phyloP scores from a whole-genome alignment of 345 rosid species.

The Rhodomyrtus tomentosa region DNA sequence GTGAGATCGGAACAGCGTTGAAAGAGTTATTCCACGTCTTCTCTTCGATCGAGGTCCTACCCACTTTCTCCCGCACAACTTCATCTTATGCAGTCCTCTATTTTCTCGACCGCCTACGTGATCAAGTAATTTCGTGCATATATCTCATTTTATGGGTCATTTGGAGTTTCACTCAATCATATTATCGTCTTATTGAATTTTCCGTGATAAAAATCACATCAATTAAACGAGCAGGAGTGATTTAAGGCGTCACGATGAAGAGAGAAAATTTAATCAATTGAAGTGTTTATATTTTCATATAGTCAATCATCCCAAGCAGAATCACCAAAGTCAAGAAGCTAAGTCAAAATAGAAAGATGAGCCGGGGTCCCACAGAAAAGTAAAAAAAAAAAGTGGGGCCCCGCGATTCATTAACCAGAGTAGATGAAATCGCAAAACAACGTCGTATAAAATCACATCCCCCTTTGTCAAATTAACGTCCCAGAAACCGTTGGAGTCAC shows the following conservation, averaged over 20 bases:
- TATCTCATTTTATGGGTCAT: not conserved
- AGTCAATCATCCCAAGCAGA: not conserved
- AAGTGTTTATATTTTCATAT: not conserved
- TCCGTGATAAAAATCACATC: not conserved
- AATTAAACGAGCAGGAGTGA: fast-evolving
- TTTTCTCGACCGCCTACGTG: not conserved
- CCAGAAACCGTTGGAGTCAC: not conserved
- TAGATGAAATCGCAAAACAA: not conserved
- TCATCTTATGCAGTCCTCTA: not conserved
- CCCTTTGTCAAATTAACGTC: not conserved
- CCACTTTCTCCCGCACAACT: not conserved
- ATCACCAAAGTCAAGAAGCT: not conserved
- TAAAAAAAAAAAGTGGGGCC: not conserved
- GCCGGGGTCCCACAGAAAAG: not conserved
- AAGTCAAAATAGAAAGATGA: not conserved
- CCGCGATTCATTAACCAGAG: not conserved
- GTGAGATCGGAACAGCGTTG: not conserved
- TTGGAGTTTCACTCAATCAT: not conserved
- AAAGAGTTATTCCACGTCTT: not conserved
- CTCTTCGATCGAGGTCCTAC: not conserved
- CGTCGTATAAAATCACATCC: not conserved
- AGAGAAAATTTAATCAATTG: not conserved
- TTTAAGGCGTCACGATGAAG: not conserved
- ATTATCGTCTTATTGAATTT: not conserved
- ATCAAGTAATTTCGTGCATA: not conserved